Evolutionary conservation across 257 asterid genomes (phyloP), one percentile per base, ranked within the genome.

Genomic region (Ligustrum vulgare): DNA sequence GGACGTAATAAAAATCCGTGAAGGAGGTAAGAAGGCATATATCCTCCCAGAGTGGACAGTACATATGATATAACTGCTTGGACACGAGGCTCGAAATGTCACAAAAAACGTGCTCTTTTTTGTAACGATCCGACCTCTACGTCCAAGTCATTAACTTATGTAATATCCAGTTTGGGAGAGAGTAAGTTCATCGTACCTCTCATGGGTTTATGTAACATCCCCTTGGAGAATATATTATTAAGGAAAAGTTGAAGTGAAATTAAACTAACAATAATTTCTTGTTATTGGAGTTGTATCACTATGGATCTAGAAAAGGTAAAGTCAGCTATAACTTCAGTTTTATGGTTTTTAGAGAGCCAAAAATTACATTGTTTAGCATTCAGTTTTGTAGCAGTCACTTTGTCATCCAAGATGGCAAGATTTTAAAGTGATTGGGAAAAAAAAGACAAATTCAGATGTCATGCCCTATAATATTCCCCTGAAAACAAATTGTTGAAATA

Each of bases 241-340:
- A 15, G 32, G 64, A 76, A 33, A 60, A 67, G 47, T 37, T 1
- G 64, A 56, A 9, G 31, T 56, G 64, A 43, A 28, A 73, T 31
- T 51, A 56, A 58, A 45, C 23, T 58, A 67, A 2, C 36, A 34
- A 25, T 51, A 66, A 18, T 33, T 75, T 32, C 35, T 32, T 47
- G 15, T 16, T 77, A 93, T 97, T 96, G 11, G 22, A 20, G 62
- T 51, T 5, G 62, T 18, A n/a, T 51, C 3, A 51, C 23, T 18
- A 4, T 18, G 62, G 9, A 18, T 51, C 2, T 25, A 18, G 23
- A 18, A 18, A 8, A 15, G 20, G 9, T 51, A 18, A 5, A 6
- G 23, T 8, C 62, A 18, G 67, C 60, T 18, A 56, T 49, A 58
- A 72, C 35, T 51, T 0, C 23, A 51, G 62, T 18, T 16, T 18